A percentile compares a stretch with the other conserved stretches of the same genome.
These are phyloP conservation scores for Didymella segeticola DNA, from an alignment of 2,329 filamentous ascomycete species.

Conservation along the genomic window DNA sequence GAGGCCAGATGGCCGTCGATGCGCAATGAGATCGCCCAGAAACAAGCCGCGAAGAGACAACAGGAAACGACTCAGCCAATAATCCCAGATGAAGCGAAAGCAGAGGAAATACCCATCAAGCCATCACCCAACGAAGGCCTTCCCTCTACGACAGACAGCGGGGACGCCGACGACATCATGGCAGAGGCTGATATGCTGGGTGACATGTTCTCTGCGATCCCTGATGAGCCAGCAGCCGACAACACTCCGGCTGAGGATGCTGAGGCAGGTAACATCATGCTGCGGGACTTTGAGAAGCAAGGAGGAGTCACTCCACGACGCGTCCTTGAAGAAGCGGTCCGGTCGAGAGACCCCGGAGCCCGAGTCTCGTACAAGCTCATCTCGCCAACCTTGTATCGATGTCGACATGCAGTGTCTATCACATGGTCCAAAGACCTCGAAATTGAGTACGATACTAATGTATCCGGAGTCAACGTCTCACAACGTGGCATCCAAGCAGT, in stretches of 20 bases:
- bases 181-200: conserved; percentile 64
- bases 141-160: not conserved
- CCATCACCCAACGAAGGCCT: not conserved
- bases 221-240: conserved; percentile 52
- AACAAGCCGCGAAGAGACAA: conserved; percentile 41
- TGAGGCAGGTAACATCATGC: conserved; percentile 61
- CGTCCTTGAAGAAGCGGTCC: conserved; percentile 85
- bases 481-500: conserved; percentile 58
- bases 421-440: conserved; percentile 79
- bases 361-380: conserved; percentile 72
- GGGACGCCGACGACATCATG: conserved; percentile 15
- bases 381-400: conserved; percentile 76
- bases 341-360: conserved; percentile 75
- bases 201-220: conserved; percentile 62
- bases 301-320: conserved; percentile 77
- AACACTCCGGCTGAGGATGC: conserved; percentile 20
- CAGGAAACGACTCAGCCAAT: conserved; percentile 3
- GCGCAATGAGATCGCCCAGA: conserved; percentile 52
- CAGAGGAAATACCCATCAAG: not conserved
- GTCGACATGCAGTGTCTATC: conserved; percentile 76
- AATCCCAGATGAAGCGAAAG: not conserved
- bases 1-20: conserved; percentile 55
- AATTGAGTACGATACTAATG: conserved; percentile 51
- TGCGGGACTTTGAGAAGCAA: conserved; percentile 86
- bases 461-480: conserved; percentile 52